Conservation (phyloP, 768 basidiomycete species). For the Coprinopsis marcescibilis region DNA sequence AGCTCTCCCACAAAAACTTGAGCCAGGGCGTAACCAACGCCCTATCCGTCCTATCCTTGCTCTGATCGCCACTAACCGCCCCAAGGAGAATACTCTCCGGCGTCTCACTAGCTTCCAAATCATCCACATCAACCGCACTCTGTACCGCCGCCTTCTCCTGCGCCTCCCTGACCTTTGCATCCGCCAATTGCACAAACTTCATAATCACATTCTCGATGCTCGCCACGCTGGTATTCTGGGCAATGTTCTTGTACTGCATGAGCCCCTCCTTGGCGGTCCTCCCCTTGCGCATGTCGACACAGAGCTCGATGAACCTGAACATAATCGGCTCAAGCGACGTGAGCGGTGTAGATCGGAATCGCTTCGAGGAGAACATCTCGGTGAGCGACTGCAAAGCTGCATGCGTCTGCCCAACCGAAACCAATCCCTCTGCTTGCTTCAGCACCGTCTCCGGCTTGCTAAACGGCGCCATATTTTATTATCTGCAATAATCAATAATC, state of each 20-base stretch:
- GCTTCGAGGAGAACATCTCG: conserved; percentile 90
- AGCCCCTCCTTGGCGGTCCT: conserved; percentile 92
- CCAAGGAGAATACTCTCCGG: conserved; percentile 88
- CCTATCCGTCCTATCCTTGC: conserved; percentile 89
- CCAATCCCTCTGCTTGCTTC: conserved; percentile 90
- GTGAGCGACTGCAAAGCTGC: conserved; percentile 87
- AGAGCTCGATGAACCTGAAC: conserved; percentile 92
- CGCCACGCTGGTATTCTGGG: conserved; percentile 85
- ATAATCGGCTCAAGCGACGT: conserved; percentile 92
- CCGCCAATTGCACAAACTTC: conserved; percentile 74
- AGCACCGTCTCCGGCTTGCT: conserved; percentile 87
- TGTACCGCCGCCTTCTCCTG: conserved; percentile 82
- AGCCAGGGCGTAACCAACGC: conserved; percentile 96
- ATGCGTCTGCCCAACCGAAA: conserved; percentile 86
- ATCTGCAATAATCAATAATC: too few species aligned
- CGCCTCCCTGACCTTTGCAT: conserved; percentile 77
- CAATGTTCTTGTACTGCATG: conserved; percentile 97
- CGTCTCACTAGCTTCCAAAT: conserved; percentile 93
- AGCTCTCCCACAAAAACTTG: conserved; percentile 98
- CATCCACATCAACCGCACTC: conserved; percentile 79
- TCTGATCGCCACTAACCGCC: conserved; percentile 85
- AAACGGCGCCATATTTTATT: conserved; percentile 83
- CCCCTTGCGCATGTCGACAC: conserved; percentile 91
- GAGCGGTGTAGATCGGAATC: conserved; percentile 88
- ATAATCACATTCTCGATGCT: conserved; percentile 92